A percentile compares a stretch with the other conserved stretches of the same genome.
phyloP scores from a whole-genome alignment of 148 eudicot genomes.

The Silene conica region DNA sequence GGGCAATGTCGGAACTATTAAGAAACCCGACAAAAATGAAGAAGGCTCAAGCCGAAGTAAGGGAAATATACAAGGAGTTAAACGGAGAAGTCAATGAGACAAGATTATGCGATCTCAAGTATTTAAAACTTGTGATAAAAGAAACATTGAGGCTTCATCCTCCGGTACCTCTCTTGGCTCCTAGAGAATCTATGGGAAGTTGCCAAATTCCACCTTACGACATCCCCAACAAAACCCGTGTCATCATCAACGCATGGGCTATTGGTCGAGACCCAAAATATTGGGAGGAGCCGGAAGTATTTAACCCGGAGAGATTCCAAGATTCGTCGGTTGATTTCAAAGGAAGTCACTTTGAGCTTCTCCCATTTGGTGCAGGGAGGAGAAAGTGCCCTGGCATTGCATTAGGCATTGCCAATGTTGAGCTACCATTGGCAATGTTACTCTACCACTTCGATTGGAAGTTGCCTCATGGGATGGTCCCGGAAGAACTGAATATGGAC shows the following conservation, averaged over 20 bases:
- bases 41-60: slow-evolving; percentile 22
- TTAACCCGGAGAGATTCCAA: slow-evolving; percentile 33
- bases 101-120: neutral
- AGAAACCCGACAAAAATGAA: slow-evolving; percentile 11
- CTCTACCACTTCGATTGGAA: slow-evolving; percentile 35
- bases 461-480: slow-evolving; percentile 19
- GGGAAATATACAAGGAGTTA: slow-evolving; percentile 8
- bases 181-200: slow-evolving; percentile 1
- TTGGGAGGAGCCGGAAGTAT: slow-evolving; percentile 31
- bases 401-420: slow-evolving; percentile 25
- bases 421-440: slow-evolving; percentile 28
- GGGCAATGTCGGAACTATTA: slow-evolving; percentile 25
- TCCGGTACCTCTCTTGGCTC: slow-evolving; percentile 3
- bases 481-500: slow-evolving; percentile 28
- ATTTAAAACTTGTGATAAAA: slow-evolving; percentile 15
- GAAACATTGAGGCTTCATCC: slow-evolving; percentile 20
- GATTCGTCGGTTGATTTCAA: slow-evolving; percentile 18
- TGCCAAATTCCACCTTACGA: slow-evolving; percentile 10
- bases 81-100: slow-evolving; percentile 12
- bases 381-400: slow-evolving; percentile 34
- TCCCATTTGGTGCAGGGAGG: slow-evolving; percentile 40
- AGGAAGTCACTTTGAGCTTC: slow-evolving; percentile 23
- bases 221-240: slow-evolving; percentile 11
- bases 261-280: slow-evolving; percentile 25
- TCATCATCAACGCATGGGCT: slow-evolving; percentile 15